These are phyloP conservation scores for Effrenium voratum DNA, from an alignment of 73 alveolate genomes.

Conservation along the genomic window DNA sequence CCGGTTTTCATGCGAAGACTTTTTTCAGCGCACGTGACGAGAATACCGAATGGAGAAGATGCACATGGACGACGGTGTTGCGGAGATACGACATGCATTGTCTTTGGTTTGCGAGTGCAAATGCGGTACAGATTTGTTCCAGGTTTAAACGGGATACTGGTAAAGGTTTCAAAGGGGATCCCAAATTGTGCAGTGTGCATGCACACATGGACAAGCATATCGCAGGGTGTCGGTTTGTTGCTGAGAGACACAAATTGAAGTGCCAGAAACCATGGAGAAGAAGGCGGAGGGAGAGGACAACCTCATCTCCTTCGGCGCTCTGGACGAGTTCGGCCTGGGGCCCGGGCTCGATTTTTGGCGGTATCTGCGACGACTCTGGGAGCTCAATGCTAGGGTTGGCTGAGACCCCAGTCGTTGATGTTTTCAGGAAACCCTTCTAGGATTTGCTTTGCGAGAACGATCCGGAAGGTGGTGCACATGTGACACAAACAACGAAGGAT, in stretches of 20 bases:
- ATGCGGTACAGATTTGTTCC: background rate
- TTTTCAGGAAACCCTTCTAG: no score
- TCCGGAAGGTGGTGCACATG: no score
- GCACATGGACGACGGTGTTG: no score
- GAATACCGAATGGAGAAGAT: no score
- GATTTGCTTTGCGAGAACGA: no score
- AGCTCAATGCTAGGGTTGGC: no score
- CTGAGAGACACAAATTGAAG: background rate
- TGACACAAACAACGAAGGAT: no score
- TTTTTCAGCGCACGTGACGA: no score
- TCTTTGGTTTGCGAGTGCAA: background rate
- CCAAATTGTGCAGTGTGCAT: background rate
- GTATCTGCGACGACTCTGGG: no score
- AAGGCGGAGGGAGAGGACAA: constrained; percentile 80
- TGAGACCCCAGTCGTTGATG: no score
- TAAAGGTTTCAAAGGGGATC: background rate
- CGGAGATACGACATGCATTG: background rate
- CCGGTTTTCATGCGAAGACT: no score
- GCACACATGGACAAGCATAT: background rate
- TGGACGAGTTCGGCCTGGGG: constrained; percentile 75
- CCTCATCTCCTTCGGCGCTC: constrained; percentile 61
- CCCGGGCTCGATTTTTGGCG: background rate
- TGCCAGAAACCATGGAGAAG: constrained; percentile 78
- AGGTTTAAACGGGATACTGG: background rate
- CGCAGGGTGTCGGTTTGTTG: background rate